Evolutionary conservation across 2,329 filamentous ascomycete genomes (phyloP).

Genomic region (Endocalyx cinctus): DNA sequence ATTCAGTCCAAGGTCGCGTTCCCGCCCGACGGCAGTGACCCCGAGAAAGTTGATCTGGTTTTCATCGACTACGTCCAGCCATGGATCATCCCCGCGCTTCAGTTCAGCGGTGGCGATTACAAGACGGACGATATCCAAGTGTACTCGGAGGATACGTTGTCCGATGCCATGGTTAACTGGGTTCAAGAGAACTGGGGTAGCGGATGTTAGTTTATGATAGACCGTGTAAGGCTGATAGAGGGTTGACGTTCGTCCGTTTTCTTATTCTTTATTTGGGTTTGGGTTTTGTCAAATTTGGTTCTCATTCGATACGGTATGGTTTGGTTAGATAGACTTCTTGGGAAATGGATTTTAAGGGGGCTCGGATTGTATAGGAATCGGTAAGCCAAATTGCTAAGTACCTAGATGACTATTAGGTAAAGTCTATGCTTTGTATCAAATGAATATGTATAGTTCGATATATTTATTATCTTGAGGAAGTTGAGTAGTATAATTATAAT

Average conservation of each 20-base stretch:
- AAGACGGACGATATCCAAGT: constrained; percentile 40
- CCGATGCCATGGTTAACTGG: constrained; percentile 53
- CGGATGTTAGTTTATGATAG: constrained; percentile 32
- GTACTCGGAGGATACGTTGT: constrained; percentile 53
- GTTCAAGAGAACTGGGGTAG: constrained; percentile 54
- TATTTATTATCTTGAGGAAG: too few relatives aligned
- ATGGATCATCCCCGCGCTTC: constrained; percentile 72
- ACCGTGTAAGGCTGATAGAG: not conserved
- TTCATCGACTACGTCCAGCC: constrained; percentile 89
- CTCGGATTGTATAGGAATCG: too few relatives aligned
- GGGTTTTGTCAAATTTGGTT: not conserved
- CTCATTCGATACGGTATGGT: not conserved
- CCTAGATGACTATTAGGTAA: too few relatives aligned
- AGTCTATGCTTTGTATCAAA: too few relatives aligned
- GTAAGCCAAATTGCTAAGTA: too few relatives aligned
- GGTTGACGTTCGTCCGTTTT: not conserved
- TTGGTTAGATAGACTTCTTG: not conserved
- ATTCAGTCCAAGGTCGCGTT: constrained; percentile 68
- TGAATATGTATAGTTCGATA: too few relatives aligned
- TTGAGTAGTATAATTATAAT: too few relatives aligned
- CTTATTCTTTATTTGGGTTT: too few relatives aligned
- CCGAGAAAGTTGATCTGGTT: constrained; percentile 76
- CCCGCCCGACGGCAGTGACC: constrained; percentile 43
- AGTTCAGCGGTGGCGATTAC: constrained; percentile 52
- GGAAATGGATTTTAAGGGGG: too few relatives aligned